A percentile compares a stretch with the other conserved stretches of the same genome.
Evolutionary conservation across 2,329 filamentous ascomycete genomes (phyloP).

Genomic region (Leptographium wingfieldii): DNA sequence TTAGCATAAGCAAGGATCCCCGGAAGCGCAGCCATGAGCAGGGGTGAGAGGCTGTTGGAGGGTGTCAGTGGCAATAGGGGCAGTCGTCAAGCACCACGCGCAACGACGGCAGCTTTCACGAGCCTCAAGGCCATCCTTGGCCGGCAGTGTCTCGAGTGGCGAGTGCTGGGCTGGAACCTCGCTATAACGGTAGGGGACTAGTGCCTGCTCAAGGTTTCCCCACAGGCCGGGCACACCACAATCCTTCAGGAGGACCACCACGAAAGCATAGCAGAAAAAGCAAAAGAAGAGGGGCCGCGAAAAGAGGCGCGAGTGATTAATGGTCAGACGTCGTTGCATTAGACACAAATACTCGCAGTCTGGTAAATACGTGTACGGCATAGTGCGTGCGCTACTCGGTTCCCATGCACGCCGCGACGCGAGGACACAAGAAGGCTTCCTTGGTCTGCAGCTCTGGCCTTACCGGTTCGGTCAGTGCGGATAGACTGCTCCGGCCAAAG

Average conservation of each 20-base stretch:
- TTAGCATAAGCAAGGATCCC: constrained; percentile 4
- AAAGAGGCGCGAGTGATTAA: background rate
- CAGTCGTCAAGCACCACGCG: background rate
- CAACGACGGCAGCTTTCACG: background rate
- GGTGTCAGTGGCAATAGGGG: background rate
- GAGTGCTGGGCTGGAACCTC: background rate
- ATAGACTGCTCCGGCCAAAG: background rate
- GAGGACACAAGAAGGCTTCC: background rate
- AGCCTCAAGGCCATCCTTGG: background rate
- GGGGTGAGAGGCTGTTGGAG: background rate
- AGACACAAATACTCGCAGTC: background rate
- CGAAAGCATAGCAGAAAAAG: background rate
- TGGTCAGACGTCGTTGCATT: background rate
- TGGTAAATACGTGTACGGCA: background rate
- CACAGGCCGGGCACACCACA: background rate
- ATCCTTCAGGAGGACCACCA: background rate
- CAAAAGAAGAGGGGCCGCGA: background rate
- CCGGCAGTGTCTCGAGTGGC: background rate
- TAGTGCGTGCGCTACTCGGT: background rate
- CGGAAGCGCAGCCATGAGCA: background rate
- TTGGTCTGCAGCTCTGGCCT: background rate
- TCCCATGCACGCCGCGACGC: background rate
- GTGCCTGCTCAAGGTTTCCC: background rate
- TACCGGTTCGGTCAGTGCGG: background rate
- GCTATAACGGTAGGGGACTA: background rate